Evolutionary conservation across 176 grass and related monocot species (phyloP), one percentile per base, ranked within the genome.

Genomic region (Alloteropsis semialata): DNA sequence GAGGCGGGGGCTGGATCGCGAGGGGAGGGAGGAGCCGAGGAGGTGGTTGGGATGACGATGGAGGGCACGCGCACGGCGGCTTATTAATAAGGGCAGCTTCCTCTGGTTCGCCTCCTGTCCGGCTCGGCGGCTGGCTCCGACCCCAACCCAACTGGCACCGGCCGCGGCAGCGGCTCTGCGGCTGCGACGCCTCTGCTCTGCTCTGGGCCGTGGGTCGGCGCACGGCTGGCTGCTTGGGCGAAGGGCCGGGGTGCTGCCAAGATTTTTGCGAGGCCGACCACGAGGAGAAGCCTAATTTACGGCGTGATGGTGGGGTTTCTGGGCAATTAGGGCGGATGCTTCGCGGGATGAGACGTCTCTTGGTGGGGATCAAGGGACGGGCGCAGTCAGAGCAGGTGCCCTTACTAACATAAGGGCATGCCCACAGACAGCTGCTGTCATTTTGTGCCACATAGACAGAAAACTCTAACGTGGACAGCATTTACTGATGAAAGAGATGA

Each of bases 21-120:
- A 25, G 62, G 10, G 8, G 2, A 5, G 34, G 34, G 34, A 36
- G 34, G 34, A 36, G 2, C 34, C n/a, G 21, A 17, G 17, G 30
- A 3, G 25, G 41, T 14, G 3, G 29, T 4, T 51, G 32, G 45
- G 18, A 24, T 13, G 17, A 21, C 14, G 19, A 45, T 14, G 70
- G 21, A 22, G 76, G 58, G 56, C 72, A 68, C 33, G 28, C 58
- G 46, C 25, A 34, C 57, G 75, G 54, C 45, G 78, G 28, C 72
- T 46, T 78, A 89, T 90, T 90, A 90, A 90, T 86, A 86, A 79
- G 60, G 18, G 65, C 77, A 16, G 13, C 77, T 3, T 17, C 60
- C 28, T 45, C 29, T 22, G n/a, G 56, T 28, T 11, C 3, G 41
- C 7, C 24, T 10, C 14, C 69, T 25, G 43, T 46, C 25, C 24